Percentiles rank a stretch among this genome's conserved stretches.
These are phyloP conservation scores for Eimeria brunetti DNA, from an alignment of 169 alveolate genomes.

Conservation along the genomic window DNA sequence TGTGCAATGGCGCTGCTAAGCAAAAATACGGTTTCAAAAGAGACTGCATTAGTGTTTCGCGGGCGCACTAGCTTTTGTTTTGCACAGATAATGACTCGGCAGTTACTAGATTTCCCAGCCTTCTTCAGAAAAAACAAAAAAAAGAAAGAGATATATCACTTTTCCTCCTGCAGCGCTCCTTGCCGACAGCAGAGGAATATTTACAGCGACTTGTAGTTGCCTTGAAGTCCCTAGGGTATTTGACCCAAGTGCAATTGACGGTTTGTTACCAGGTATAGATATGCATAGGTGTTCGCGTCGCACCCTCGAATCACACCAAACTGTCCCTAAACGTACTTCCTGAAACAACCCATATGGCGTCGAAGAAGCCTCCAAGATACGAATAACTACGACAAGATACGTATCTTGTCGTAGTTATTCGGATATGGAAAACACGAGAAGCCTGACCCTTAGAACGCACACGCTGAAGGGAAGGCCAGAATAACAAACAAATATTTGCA, in stretches of 20 bases:
- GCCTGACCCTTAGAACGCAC: background rate
- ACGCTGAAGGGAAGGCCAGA: background rate
- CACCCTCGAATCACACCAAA: background rate
- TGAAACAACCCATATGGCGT: background rate
- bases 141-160: too few species aligned
- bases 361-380: background rate
- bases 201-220: background rate
- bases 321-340: background rate
- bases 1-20: background rate
- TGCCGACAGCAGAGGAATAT: too few species aligned
- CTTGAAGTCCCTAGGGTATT: background rate
- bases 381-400: too few species aligned
- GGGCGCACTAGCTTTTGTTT: background rate
- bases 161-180: too few species aligned
- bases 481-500: background rate
- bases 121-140: too few species aligned
- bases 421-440: too few species aligned
- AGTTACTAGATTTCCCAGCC: too few species aligned
- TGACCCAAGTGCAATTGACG: background rate
- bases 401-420: background rate
- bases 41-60: background rate
- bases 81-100: background rate
- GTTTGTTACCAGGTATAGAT: background rate
- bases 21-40: background rate
- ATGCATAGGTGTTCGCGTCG: background rate